These are phyloP conservation scores for Groenewaldozyma sp. DNA, from an alignment of 1,139 yeast species.

Conservation along the genomic window DNA sequence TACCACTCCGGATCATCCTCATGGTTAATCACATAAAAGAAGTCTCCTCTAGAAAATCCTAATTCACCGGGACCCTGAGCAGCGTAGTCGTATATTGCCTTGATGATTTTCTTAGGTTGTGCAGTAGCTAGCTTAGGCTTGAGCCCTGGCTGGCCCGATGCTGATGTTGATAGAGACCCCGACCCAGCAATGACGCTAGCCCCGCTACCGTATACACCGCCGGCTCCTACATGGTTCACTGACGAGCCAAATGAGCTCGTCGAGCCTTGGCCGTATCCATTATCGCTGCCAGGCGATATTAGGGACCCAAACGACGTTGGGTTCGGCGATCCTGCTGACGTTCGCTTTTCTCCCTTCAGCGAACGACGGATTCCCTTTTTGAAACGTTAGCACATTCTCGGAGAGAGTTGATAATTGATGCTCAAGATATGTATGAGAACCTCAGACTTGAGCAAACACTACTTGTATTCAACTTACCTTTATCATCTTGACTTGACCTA, in stretches of 20 bases:
- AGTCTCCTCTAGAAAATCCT: conserved; percentile 71
- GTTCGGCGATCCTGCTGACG: too few relatives aligned
- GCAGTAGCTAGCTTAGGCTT: conserved; percentile 12
- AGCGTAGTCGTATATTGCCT: conserved; percentile 67
- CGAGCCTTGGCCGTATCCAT: too few relatives aligned
- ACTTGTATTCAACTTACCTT: neutral
- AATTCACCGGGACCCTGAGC: conserved; percentile 82
- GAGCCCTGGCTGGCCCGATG: neutral
- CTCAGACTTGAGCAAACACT: too few relatives aligned
- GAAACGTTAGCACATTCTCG: too few relatives aligned
- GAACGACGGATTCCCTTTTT: conserved; percentile 31
- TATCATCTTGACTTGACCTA: too few relatives aligned
- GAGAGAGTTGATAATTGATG: too few relatives aligned
- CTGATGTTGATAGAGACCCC: neutral
- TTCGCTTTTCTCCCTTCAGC: conserved; percentile 28
- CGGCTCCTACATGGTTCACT: too few relatives aligned
- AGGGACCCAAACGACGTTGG: too few relatives aligned
- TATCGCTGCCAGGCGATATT: too few relatives aligned
- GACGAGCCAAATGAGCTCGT: too few relatives aligned
- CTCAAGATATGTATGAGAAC: too few relatives aligned
- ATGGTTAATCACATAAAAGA: conserved; percentile 67
- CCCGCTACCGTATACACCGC: conserved; percentile 5
- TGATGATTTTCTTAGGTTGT: conserved; percentile 70
- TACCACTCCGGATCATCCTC: conserved; percentile 67
- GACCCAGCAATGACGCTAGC: neutral